Evolutionary conservation across 768 basidiomycete species (phyloP), one percentile per base, ranked within the genome.

Genomic region (Russula sp.): DNA sequence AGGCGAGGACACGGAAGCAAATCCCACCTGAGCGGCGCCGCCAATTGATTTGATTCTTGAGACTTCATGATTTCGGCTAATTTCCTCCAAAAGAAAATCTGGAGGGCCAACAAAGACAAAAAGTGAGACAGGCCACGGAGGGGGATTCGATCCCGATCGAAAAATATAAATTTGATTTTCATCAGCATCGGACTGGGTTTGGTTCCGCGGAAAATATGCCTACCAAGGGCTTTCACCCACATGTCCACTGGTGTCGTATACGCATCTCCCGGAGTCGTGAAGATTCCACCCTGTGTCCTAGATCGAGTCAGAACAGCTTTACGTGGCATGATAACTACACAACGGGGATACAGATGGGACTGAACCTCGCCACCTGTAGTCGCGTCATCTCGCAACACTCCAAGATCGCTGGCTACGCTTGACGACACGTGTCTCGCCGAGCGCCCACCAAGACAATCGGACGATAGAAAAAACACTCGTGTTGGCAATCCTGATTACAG

Each of bases 221-320:
- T 73, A 91, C 91, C 91, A 55, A 94, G 81, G 16, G 81, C 88
- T 72, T 89, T 91, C 59, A 91, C 84, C 91, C 91, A 93, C 88
- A 93, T 91, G 70, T 94, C 91, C 51, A 94, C 82, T 1, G 91
- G 91, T 7, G 91, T 91, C 44, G 89, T 92, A 71, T 88, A 91
- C 27, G 89, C 89, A 73, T 93, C 90, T 35, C 89, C 89, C 4
- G 88, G 87, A 0, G 88, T 89, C 49, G 88, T 91, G 74, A 91
- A 91, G 62, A 93, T 88, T 6, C 91, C 91, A 52, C 89, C 89
- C 64, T 89, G 87, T 1, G 90, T 94, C 72, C 91, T 93, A 71
- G 16, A 64, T 61, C 57, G 64, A 40, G 59, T 59, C 50, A 61
- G 44, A 58, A 66, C 53, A 42, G 54, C 51, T 18, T 18, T 10